Conservation (phyloP, 495 filamentous ascomycete species). For the Penicillium antarcticum region DNA sequence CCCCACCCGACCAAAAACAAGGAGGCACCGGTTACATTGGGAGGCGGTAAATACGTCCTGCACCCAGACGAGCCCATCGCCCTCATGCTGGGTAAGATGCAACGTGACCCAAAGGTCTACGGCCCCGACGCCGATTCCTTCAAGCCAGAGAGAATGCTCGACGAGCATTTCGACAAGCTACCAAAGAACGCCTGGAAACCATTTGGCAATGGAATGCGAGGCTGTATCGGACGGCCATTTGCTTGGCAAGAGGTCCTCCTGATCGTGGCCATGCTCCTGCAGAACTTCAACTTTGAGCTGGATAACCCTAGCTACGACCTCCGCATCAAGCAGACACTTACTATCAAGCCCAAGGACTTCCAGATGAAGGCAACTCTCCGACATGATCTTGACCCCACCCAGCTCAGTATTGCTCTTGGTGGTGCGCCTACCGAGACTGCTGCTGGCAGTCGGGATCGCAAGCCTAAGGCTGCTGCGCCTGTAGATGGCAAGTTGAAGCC, state of each 20-base stretch:
- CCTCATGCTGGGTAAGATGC: constrained; percentile 55
- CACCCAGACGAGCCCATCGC: constrained; percentile 52
- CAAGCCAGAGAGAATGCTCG: constrained; percentile 64
- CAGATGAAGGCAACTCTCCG: constrained; percentile 63
- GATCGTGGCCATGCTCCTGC: constrained; percentile 53
- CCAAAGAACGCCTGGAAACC: constrained; percentile 60
- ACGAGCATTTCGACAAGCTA: constrained; percentile 55
- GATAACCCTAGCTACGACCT: constrained; percentile 54
- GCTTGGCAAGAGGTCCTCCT: constrained; percentile 62
- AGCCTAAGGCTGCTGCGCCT: constrained; percentile 15
- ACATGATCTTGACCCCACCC: constrained; percentile 53
- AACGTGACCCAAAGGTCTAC: constrained; percentile 65
- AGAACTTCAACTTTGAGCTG: constrained; percentile 58
- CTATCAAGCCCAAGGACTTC: constrained; percentile 74
- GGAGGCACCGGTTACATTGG: constrained; percentile 50
- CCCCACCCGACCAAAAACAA: constrained; percentile 42
- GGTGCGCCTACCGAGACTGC: constrained; percentile 12
- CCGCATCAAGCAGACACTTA: constrained; percentile 66
- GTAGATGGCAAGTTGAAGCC: constrained; percentile 30
- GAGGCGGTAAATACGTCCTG: constrained; percentile 60
- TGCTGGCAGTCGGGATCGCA: constrained; percentile 17
- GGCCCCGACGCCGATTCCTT: constrained; percentile 61
- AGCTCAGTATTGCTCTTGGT: constrained; percentile 51
- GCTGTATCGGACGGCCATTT: constrained; percentile 66
- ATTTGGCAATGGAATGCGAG: constrained; percentile 61